Conservation (phyloP, 352 stramenopile species). For the Phytophthora sansomeana region DNA sequence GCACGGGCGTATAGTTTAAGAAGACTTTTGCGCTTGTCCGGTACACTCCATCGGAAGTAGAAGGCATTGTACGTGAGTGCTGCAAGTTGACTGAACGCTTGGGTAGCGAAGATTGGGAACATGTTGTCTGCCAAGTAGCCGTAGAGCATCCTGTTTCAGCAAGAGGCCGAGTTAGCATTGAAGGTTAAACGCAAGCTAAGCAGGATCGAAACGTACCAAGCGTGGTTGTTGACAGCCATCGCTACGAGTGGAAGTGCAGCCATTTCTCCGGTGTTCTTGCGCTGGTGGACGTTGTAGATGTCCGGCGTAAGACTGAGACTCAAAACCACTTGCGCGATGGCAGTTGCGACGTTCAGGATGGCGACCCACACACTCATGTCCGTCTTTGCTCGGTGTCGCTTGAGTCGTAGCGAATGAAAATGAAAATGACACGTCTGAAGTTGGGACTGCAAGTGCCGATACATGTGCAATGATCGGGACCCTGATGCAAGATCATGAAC, state of each 20-base stretch:
- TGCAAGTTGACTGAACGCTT: conserved; percentile 29
- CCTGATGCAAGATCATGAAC: conserved; percentile 6
- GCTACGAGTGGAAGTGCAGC: conserved; percentile 28
- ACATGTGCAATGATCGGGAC: too few relatives aligned
- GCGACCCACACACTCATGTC: conserved; percentile 30
- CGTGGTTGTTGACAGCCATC: conserved; percentile 32
- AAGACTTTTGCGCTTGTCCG: conserved; percentile 23
- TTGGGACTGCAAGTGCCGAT: too few relatives aligned
- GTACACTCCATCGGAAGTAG: conserved; percentile 26
- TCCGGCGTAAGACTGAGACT: conserved; percentile 31
- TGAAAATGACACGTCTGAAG: too few relatives aligned
- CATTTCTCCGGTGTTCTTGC: conserved; percentile 30
- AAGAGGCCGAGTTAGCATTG: not conserved
- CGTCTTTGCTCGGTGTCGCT: not conserved
- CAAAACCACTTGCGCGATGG: conserved; percentile 22
- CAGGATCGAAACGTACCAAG: conserved; percentile 22
- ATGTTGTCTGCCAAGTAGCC: conserved; percentile 33
- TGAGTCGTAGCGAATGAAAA: conserved; percentile 1
- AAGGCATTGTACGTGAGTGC: conserved; percentile 27
- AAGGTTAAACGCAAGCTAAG: not conserved
- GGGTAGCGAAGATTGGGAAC: conserved; percentile 37
- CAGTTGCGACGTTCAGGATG: conserved; percentile 26
- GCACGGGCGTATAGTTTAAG: conserved; percentile 13
- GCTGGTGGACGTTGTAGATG: conserved; percentile 32
- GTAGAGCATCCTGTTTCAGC: conserved; percentile 38